A percentile compares a stretch with the other conserved stretches of the same genome.
Conservation (phyloP, 2,329 filamentous ascomycete genomes). For the Endocalyx cinctus region DNA sequence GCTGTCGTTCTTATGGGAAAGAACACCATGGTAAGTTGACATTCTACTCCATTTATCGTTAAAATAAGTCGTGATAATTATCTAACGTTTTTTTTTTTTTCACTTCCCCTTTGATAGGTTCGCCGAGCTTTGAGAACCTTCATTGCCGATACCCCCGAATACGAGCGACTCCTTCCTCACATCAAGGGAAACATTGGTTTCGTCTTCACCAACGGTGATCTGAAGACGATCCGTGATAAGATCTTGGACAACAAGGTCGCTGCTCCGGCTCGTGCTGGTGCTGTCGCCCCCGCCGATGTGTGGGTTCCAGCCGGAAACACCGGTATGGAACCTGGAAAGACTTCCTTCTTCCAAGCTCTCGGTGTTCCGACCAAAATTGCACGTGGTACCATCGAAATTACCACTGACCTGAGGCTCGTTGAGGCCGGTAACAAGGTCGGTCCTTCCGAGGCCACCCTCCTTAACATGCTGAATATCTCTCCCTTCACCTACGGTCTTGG, state of each 20-base stretch:
- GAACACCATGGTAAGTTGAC: conserved; percentile 89
- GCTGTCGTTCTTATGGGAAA: conserved; percentile 99
- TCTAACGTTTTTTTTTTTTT: conserved; percentile 4
- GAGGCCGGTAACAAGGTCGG: conserved; percentile 92
- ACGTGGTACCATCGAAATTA: conserved; percentile 99
- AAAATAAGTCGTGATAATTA: neutral
- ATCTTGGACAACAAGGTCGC: conserved; percentile 97
- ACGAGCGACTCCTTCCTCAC: conserved; percentile 93
- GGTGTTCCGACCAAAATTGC: conserved; percentile 99
- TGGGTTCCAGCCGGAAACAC: conserved; percentile 98
- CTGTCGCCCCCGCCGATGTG: conserved; percentile 88
- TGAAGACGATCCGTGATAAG: conserved; percentile 89
- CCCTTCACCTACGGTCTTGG: conserved; percentile 99
- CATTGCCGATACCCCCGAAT: conserved; percentile 85
- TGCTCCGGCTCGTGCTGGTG: conserved; percentile 96
- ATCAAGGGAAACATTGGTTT: conserved; percentile 98
- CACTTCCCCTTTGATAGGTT: conserved; percentile 49
- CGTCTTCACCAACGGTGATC: conserved; percentile 97
- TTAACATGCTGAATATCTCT: conserved; percentile 99
- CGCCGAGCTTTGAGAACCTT: conserved; percentile 97
- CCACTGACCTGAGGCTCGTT: conserved; percentile 93
- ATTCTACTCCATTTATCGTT: neutral
- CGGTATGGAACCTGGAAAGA: conserved; percentile 99
- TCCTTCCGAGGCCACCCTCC: conserved; percentile 94
- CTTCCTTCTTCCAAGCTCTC: conserved; percentile 99